Base-by-base conservation (phyloP, 2,329 filamentous ascomycete genomes). In the Penicillium sp. region DNA sequence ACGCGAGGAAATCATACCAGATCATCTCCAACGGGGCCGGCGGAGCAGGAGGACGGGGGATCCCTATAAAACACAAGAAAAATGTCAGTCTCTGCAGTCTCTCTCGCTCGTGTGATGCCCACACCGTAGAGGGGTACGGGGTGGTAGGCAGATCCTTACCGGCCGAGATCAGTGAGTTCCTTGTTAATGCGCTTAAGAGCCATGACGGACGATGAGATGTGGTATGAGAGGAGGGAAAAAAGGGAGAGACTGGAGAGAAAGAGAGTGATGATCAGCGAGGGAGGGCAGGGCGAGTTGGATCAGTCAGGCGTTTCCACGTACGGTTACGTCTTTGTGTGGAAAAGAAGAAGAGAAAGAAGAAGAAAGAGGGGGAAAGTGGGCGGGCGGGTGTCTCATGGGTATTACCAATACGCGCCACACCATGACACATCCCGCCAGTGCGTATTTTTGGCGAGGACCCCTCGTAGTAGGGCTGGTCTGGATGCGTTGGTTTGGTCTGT, bases 21-120 rank as follows among this genome's bases (percentile, higher is more conserved):
- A 85, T 99, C 95, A 85, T 98, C 94, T 80, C 93, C 93, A 76
- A 96, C 90, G 72, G 95, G 95, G 70, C 95, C 95, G 75, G 95
- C 95, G 79, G 94, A 98, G 89, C 95, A 99, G 73, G 94, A 98
- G 63, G 95, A 98, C 77, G 95, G 95, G 79, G 95, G 95, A 80
- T 99, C 95, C 85, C 95, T 98, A 74, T 67, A 22, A 61, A 45
- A 60, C n/a, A 40, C 15, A 55, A 9, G 37, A 60, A 33, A 33
- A 64, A 45, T 61, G 42, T 67, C 60, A 70, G 65, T 64, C 26
- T 44, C 51, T 54, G 22, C 17, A n/a, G 4, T 55, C 44, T 63
- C 64, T 47, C 35, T 47, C 35, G 64, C 55, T 40, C 60, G 58
- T 49, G 55, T 54, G 51, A 28, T 54, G 30, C 13, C 30, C 22